Conservation (phyloP, 2,329 filamentous ascomycete species). For the Fusarium kyushuense region DNA sequence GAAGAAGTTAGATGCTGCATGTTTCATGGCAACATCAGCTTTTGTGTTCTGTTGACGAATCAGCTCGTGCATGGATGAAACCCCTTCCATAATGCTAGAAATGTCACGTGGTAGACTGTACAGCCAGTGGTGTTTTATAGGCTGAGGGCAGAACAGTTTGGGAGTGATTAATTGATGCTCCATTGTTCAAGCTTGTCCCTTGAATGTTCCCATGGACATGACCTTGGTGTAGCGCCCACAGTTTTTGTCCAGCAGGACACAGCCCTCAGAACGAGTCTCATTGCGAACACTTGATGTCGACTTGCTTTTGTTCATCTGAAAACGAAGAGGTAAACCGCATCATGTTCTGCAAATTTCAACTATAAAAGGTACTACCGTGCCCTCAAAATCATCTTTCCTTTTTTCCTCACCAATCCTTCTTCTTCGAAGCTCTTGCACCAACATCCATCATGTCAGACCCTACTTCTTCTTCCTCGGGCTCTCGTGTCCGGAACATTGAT, state of each 20-base stretch:
- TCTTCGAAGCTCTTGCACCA: background rate
- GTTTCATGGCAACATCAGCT: background rate
- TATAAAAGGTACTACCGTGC: too few relatives aligned
- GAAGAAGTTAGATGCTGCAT: background rate
- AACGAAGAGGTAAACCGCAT: too few relatives aligned
- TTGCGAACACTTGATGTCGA: too few relatives aligned
- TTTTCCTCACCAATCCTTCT: background rate
- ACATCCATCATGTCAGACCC: background rate
- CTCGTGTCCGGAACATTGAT: background rate
- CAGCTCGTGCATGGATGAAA: background rate
- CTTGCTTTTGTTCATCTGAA: too few relatives aligned
- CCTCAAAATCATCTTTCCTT: too few relatives aligned
- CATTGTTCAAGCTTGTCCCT: background rate
- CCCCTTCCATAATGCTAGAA: background rate
- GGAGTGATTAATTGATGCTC: too few relatives aligned
- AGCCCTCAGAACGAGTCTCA: too few relatives aligned
- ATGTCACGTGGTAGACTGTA: background rate
- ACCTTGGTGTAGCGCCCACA: background rate
- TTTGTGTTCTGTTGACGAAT: background rate
- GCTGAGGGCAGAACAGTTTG: background rate
- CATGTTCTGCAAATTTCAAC: too few relatives aligned
- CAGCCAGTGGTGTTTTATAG: background rate
- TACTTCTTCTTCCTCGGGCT: background rate
- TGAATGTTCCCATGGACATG: too few relatives aligned
- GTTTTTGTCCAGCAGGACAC: background rate